Evolutionary conservation across 805 yeast genomes (phyloP).

Genomic region (Ogataea paraovalis): DNA sequence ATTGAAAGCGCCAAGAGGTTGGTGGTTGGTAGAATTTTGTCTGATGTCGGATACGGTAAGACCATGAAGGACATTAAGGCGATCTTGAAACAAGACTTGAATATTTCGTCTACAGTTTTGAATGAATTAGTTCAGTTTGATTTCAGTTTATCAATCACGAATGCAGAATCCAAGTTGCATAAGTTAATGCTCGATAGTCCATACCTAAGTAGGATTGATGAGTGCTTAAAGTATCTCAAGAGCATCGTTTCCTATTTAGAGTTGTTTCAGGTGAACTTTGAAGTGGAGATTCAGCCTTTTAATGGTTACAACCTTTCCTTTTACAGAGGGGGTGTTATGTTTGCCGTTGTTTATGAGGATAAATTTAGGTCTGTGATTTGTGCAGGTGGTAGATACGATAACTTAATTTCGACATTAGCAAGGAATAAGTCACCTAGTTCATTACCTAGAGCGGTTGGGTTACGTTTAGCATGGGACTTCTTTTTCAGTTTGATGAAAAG

Average conservation of each 20-base stretch:
- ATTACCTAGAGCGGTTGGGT: slow-evolving; percentile 73
- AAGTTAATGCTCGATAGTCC: slow-evolving; percentile 76
- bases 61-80: slow-evolving; percentile 53
- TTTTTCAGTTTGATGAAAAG: slow-evolving; percentile 49
- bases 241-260: slow-evolving; percentile 53
- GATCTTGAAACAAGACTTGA: slow-evolving; percentile 54
- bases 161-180: slow-evolving; percentile 57
- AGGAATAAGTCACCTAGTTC: slow-evolving; percentile 36
- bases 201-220: slow-evolving; percentile 54
- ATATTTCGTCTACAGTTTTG: slow-evolving; percentile 74
- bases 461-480: slow-evolving; percentile 74
- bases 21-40: slow-evolving; percentile 65
- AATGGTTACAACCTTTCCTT: slow-evolving; percentile 79
- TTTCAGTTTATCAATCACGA: slow-evolving; percentile 65
- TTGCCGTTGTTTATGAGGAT: slow-evolving; percentile 73
- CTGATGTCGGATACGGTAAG: slow-evolving; percentile 70
- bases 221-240: slow-evolving; percentile 56
- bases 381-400: slow-evolving; percentile 93
- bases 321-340: slow-evolving; percentile 81
- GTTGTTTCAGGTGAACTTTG: slow-evolving; percentile 49
- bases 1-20: slow-evolving; percentile 69
- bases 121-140: slow-evolving; percentile 81
- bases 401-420: slow-evolving; percentile 61
- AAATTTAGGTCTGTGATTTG: slow-evolving; percentile 55
- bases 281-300: slow-evolving; percentile 68